Base-by-base conservation (phyloP, 2,329 filamentous ascomycete species). In the Fusarium kyushuense region DNA sequence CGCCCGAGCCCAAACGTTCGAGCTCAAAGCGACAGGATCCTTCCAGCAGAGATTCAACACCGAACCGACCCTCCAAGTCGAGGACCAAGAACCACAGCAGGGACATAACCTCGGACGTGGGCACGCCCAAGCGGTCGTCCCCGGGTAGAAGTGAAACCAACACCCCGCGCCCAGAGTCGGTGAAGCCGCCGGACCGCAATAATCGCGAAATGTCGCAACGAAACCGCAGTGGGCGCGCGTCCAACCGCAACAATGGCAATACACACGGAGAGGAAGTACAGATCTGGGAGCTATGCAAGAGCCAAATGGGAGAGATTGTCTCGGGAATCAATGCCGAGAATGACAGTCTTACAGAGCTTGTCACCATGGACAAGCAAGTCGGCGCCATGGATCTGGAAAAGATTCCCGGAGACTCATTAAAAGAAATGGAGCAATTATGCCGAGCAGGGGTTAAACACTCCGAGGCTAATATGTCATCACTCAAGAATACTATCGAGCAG, bases 191-290 rank as follows among this genome's bases (percentile, higher is more conserved):
- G 29, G 70, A 72, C 57, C 67, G 60, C 32, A 62, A 67, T 30
- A 67, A 55, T 35, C 63, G 66, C 72, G 65, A 70, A 54, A 83
- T 82, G 80, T 82, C 81, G 42, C 81, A 82, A 72, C 77, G 81
- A 63, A 82, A 81, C 63, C 79, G 81, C 55, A 81, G 80, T 70
- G 80, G 79, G 52, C 81, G 81, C 64, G 80, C 80, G 38, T 80
- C 79, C 40, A 80, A 80, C 73, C 79, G 81, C 41, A 83, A 81
- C 74, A 82, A 80, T 47, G 79, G 80, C 27, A 77, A 79, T 63
- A 70, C 76, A 10, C 79, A 81, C 32, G 81, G 81, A 29, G 81
- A 83, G 65, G 81, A 83, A 68, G 79, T 77, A 11, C 76, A 80
- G 46, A 77, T 83, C 8, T 83, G 81, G 81, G 80, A 82, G 33